Base-by-base conservation (phyloP, 495 filamentous ascomycete species). In the Immersiella caudata region DNA sequence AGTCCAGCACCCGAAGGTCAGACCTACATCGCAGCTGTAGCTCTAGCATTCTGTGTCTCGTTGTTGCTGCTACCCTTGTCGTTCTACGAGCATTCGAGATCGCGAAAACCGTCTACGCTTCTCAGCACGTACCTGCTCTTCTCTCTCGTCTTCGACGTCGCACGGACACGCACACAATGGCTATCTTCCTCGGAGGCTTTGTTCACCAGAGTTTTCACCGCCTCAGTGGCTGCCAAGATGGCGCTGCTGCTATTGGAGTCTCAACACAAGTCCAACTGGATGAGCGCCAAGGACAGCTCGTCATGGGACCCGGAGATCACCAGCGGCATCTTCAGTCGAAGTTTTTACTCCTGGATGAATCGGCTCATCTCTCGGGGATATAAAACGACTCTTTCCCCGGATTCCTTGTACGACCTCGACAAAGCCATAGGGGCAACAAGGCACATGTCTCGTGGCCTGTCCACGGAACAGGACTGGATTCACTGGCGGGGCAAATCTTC, bases 281-380 rank as follows among this genome's bases (percentile, higher is more conserved):
- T 60, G 14, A 9, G 12, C 16, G 1, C 26, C 1, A 25, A 16
- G 8, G 26, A 35, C 14, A 12, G 9, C 25, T 3, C n/a, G 0
- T 21, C 4, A 8, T 20, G 27, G 16, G 84, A 86, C 18, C 85
- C 85, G 0, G 89, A 91, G 68, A 83, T 83, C 18, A 85, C 81
- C 0, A 81, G 76, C 36, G 81, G 87, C 0, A 77, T 87, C 14
- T 86, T 84, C 63, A 84, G 78, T 64, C 78, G 78, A 16, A 75
- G 72, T 0, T 73, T 86, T 3, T 90, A 88, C 71, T 84, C 74
- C 66, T 91, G 89, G 87, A 74, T 90, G 60, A 88, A 86, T 67
- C 73, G 71, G 18, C 67, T 90, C 3, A 84, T 91, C 60, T 71
- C 75, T 27, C 69, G 59, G 18, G 86, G 86, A 0, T 86, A 81